Conservation (phyloP, 805 yeast species). For the Metschnikowia similis region DNA sequence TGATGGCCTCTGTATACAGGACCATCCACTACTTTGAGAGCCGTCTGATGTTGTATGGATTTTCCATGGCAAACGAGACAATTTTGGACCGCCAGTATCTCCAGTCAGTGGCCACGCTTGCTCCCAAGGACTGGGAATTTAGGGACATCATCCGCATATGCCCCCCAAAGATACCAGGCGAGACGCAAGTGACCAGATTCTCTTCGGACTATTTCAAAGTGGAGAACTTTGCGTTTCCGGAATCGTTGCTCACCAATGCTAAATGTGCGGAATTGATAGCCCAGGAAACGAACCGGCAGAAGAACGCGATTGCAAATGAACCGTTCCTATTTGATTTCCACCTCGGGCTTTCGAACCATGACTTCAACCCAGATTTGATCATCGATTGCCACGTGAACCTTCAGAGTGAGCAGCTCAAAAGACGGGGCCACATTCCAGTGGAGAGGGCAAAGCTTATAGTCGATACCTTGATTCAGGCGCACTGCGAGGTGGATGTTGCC, state of each 20-base stretch:
- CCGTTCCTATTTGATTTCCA: conserved; percentile 19
- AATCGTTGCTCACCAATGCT: conserved; percentile 14
- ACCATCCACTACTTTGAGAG: conserved; percentile 31
- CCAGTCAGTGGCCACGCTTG: conserved; percentile 5
- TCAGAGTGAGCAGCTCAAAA: conserved; percentile 1
- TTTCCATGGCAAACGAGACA: conserved; percentile 18
- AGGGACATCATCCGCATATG: conserved; percentile 18
- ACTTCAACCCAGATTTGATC: conserved; percentile 22
- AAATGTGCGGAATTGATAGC: conserved; percentile 12
- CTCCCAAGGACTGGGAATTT: conserved; percentile 9
- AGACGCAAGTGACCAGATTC: conserved; percentile 10
- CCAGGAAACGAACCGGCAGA: conserved; percentile 11
- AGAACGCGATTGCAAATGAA: conserved; percentile 13
- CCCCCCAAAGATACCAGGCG: conserved; percentile 16
- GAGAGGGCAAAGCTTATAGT: conserved; percentile 5
- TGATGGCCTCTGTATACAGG: conserved; percentile 27
- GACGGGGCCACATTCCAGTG: conserved; percentile 3
- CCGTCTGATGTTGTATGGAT: conserved; percentile 26
- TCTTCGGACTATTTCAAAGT: conserved; percentile 7
- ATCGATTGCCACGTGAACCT: conserved; percentile 7
- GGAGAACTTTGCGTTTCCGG: conserved; percentile 19
- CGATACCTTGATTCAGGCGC: conserved; percentile 4
- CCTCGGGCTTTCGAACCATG: conserved; percentile 24
- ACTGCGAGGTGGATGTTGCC: background rate
- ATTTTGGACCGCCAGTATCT: conserved; percentile 23